These are phyloP conservation scores for Jaltomata sinuosa DNA, from an alignment of 257 asterid genomes.

Conservation along the genomic window DNA sequence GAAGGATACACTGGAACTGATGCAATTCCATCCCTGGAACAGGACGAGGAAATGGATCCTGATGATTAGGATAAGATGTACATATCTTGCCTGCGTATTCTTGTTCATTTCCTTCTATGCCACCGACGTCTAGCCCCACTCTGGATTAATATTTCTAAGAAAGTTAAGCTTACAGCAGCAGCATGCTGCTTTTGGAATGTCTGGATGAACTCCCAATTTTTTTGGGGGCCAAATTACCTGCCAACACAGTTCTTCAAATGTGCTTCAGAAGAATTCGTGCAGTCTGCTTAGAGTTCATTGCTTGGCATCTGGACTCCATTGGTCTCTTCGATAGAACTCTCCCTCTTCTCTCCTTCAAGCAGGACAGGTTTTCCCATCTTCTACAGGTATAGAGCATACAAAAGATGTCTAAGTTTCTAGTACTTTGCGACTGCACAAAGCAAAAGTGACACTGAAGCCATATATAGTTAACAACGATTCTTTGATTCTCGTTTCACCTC, in stretches of 20 bases:
- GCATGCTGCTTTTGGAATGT: background rate
- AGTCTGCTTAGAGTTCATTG: background rate
- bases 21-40: conserved; percentile 43
- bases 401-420: background rate
- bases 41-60: conserved; percentile 98
- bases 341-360: background rate
- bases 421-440: background rate
- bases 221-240: background rate
- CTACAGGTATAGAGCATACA: background rate
- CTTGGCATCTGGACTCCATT: background rate
- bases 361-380: background rate
- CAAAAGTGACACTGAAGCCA: background rate
- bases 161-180: background rate
- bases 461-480: background rate
- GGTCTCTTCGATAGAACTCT: background rate
- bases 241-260: background rate
- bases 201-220: background rate
- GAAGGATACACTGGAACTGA: conserved; percentile 42
- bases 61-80: conserved; percentile 39
- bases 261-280: background rate
- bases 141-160: background rate
- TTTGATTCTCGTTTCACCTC: background rate
- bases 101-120: background rate
- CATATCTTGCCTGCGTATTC: background rate
- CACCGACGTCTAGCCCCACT: background rate